Evolutionary conservation across 2,329 filamentous ascomycete species (phyloP).

Genomic region (Akanthomyces lecanii): DNA sequence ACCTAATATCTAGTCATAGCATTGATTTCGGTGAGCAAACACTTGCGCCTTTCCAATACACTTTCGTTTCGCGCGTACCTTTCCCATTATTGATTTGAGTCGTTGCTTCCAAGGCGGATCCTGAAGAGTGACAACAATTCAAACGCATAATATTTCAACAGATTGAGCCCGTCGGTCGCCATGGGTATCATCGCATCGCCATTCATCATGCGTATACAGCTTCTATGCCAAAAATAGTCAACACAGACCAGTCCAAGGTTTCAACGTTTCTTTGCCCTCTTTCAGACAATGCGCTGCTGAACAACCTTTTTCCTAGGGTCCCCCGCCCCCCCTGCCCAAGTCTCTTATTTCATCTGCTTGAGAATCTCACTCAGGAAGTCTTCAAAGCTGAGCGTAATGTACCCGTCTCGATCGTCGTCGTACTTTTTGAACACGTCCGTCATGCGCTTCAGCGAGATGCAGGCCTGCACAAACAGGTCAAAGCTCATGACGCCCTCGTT

Average conservation of each 20-base stretch:
- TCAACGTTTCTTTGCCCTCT: background rate
- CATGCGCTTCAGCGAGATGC: constrained; percentile 96
- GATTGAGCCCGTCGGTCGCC: background rate
- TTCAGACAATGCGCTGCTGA: background rate
- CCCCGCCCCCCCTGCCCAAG: background rate
- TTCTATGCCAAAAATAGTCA: background rate
- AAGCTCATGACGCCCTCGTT: constrained; percentile 74
- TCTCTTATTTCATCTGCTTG: constrained; percentile 52
- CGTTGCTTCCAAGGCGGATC: background rate
- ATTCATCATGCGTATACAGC: background rate
- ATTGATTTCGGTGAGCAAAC: too few relatives aligned
- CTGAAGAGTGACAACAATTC: background rate
- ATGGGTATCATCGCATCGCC: constrained; percentile 15
- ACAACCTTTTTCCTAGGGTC: too few relatives aligned
- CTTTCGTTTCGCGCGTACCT: too few relatives aligned
- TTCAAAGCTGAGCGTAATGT: constrained; percentile 78
- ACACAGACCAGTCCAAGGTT: background rate
- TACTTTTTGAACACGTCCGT: constrained; percentile 99
- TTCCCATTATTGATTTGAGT: background rate
- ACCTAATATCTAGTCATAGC: too few relatives aligned
- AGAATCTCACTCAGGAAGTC: constrained; percentile 70
- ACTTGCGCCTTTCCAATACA: too few relatives aligned
- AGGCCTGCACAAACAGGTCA: constrained; percentile 95
- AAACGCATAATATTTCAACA: background rate
- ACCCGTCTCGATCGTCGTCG: constrained; percentile 93